Evolutionary conservation across 1,284 basidiomycete genomes (phyloP).

Genomic region (Fomitopsis betulina): DNA sequence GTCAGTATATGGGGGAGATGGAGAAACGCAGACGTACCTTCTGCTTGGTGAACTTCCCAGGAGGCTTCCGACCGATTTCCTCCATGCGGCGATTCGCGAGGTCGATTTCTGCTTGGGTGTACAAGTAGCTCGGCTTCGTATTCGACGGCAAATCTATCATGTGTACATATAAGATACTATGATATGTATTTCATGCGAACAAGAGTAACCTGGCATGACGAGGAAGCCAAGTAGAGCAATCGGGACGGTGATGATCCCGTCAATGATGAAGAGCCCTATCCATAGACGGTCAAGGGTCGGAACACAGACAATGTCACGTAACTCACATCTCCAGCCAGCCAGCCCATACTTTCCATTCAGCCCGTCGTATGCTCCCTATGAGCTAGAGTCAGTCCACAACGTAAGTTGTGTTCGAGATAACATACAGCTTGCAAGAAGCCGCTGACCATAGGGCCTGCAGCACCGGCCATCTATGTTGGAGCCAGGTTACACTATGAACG

Average conservation of each 20-base stretch:
- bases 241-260: conserved; percentile 42
- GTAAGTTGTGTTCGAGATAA: not conserved
- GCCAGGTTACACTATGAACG: not conserved
- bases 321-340: conserved; percentile 41
- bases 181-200: not conserved
- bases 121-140: conserved; percentile 30
- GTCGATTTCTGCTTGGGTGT: conserved; percentile 33
- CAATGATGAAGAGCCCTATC: conserved; percentile 39
- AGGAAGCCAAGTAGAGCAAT: conserved; percentile 35
- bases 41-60: conserved; percentile 35
- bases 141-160: conserved; percentile 31
- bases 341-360: conserved; percentile 37
- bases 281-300: not conserved
- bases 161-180: too few relatives aligned
- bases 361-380: conserved; percentile 37
- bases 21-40: conserved; percentile 23
- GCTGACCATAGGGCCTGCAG: conserved; percentile 38
- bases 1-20: conserved; percentile 4
- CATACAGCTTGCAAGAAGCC: conserved; percentile 34
- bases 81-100: conserved; percentile 36
- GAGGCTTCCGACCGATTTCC: conserved; percentile 33
- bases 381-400: too few relatives aligned
- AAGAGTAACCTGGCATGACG: conserved; percentile 38
- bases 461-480: conserved; percentile 32
- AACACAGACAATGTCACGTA: not conserved